phyloP scores from a whole-genome alignment of 352 stramenopile genomes.

The Elongisporangium prolatum region DNA sequence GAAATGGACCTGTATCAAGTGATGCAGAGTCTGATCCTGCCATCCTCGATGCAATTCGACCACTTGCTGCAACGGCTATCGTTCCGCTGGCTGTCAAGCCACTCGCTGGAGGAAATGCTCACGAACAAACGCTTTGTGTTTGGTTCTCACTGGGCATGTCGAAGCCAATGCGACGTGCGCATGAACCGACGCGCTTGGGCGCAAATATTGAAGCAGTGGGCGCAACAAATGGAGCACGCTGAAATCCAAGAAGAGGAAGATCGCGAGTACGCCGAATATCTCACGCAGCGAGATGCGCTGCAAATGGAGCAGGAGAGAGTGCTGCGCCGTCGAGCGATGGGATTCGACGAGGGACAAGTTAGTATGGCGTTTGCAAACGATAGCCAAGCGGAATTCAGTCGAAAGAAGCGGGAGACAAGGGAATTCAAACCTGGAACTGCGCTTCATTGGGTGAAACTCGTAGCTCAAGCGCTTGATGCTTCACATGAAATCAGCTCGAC shows the following conservation, averaged over 20 bases:
- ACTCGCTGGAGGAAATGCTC: constrained; percentile 55
- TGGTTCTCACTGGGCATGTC: constrained; percentile 45
- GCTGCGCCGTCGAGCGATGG: background rate
- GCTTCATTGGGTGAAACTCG: background rate
- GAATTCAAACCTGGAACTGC: background rate
- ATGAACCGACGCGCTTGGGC: constrained; percentile 49
- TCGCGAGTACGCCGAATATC: constrained; percentile 14
- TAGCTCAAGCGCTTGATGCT: constrained; percentile 18
- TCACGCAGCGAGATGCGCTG: constrained; percentile 4
- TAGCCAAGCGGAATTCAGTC: background rate
- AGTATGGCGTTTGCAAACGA: background rate
- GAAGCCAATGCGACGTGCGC: constrained; percentile 43
- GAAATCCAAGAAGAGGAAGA: constrained; percentile 23
- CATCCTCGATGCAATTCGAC: constrained; percentile 58
- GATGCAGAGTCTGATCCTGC: constrained; percentile 44
- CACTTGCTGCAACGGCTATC: constrained; percentile 46
- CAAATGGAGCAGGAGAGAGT: constrained; percentile 8
- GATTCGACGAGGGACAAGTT: background rate
- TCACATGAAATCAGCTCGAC: constrained; percentile 41
- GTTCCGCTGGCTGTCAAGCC: constrained; percentile 36
- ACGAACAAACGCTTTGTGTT: constrained; percentile 51
- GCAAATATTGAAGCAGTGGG: constrained; percentile 48
- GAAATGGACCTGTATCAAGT: constrained; percentile 56
- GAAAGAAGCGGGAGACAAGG: background rate
- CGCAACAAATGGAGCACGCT: constrained; percentile 31